Conservation (phyloP, 2,329 filamentous ascomycete species). For the Penicillium sp. region DNA sequence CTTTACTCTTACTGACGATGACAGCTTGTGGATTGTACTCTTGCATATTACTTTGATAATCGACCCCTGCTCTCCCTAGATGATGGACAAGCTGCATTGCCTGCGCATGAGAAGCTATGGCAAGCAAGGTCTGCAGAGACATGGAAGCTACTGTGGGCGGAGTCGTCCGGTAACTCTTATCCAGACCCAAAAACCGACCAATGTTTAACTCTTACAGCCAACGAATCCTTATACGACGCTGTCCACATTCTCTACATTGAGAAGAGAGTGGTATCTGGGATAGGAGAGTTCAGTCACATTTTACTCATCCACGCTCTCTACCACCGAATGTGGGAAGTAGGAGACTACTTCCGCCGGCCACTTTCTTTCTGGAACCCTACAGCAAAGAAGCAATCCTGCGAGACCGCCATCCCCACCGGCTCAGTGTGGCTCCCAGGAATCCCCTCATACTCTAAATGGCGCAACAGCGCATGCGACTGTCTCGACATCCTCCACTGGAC, state of each 20-base stretch:
- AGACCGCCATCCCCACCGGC: constrained; percentile 33
- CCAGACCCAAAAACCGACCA: neutral
- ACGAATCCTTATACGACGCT: constrained; percentile 42
- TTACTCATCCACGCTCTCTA: constrained; percentile 53
- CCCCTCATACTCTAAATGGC: constrained; percentile 48
- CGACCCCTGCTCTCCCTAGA: constrained; percentile 39
- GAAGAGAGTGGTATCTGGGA: constrained; percentile 45
- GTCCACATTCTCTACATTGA: constrained; percentile 51
- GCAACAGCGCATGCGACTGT: constrained; percentile 45
- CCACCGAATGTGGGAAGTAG: constrained; percentile 50
- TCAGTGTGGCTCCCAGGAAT: constrained; percentile 50
- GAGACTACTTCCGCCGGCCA: constrained; percentile 45
- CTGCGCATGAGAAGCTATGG: constrained; percentile 44
- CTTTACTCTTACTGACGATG: neutral
- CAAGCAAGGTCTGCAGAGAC: constrained; percentile 33
- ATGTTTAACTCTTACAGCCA: constrained; percentile 17
- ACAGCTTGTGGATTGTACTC: constrained; percentile 44
- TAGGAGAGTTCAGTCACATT: constrained; percentile 51
- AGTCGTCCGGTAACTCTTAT: constrained; percentile 19
- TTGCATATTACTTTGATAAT: constrained; percentile 39
- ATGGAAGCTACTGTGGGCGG: constrained; percentile 33
- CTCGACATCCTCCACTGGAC: constrained; percentile 60
- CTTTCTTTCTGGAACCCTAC: constrained; percentile 49
- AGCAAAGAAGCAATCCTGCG: constrained; percentile 39
- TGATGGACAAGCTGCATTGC: constrained; percentile 41